Conservation (phyloP, 208 protist genomes). For the Porcisia hertigi region DNA sequence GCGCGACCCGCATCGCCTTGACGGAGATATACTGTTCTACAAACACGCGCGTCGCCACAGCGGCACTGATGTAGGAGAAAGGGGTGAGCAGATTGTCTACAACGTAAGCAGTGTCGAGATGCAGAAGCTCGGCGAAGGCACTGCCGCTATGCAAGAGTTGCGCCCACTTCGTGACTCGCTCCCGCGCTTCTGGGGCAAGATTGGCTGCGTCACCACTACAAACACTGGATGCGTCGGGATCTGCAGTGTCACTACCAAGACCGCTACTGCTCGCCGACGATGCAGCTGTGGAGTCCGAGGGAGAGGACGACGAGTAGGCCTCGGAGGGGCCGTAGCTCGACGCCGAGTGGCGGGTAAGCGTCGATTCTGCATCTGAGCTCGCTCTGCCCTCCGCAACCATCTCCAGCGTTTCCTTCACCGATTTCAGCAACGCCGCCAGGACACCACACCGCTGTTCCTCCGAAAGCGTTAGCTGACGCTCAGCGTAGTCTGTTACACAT, state of each 20-base stretch:
- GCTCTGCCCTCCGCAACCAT: slow-evolving; percentile 25
- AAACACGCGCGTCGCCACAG: slow-evolving; percentile 64
- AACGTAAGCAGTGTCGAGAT: slow-evolving; percentile 30
- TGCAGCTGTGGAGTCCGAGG: background rate
- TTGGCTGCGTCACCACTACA: slow-evolving; percentile 24
- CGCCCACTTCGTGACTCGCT: slow-evolving; percentile 38
- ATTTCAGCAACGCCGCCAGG: slow-evolving; percentile 36
- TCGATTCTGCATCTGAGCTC: background rate
- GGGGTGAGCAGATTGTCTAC: slow-evolving; percentile 17
- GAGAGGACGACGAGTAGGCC: background rate
- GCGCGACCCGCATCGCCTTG: slow-evolving; percentile 65
- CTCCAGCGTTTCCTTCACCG: slow-evolving; percentile 30
- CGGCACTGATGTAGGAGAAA: slow-evolving; percentile 46
- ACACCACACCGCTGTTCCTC: slow-evolving; percentile 35
- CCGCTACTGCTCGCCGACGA: background rate
- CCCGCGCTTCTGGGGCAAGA: slow-evolving; percentile 27
- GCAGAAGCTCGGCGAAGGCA: slow-evolving; percentile 39
- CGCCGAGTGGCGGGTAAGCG: background rate
- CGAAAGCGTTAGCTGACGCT: slow-evolving; percentile 13
- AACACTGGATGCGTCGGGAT: slow-evolving; percentile 1
- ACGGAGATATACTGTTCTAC: slow-evolving; percentile 80
- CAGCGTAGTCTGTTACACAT: slow-evolving; percentile 36
- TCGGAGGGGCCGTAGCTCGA: background rate
- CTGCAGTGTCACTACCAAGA: background rate
- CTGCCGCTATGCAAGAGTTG: slow-evolving; percentile 34